Base-by-base conservation (phyloP, 805 yeast species). In the Zygosaccharomyces gambellarensis region DNA sequence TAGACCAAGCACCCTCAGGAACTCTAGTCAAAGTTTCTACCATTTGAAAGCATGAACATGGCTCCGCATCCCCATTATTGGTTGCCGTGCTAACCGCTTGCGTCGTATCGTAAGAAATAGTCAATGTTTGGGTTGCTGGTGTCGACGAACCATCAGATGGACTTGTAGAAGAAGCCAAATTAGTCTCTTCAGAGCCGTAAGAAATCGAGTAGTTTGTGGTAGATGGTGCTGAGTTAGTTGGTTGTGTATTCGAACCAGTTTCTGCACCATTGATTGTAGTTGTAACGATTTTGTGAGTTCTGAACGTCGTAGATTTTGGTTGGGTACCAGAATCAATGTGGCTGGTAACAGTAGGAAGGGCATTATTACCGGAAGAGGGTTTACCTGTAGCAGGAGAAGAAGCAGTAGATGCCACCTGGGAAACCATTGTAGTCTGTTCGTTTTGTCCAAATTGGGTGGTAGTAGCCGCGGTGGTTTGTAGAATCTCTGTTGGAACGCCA, bases 1-100 rank as follows among this genome's bases (percentile, higher is more conserved):
- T 42, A 27, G 45, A 42, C 45, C 45, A 42, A 12, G 29, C 36
- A 30, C 36, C 45, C 21, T 38, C 45, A 14, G 45, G 21, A 2
- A 19, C 19, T 21, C 45, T 42, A 21, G 45, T 42, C 10, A 42
- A 19, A 12, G 45, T 42, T 21, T 42, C 45, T 17, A 42, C 45
- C 14, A 42, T 19, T n/a, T 42, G 22, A 25, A 30, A 29, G 11
- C 45, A 42, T 21, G 45, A 42, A 14, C 45, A 42, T 22, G 45
- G 45, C 7, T 14, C 38, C 9, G 9, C 8, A 7, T 22, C 28
- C 19, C 11, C 45, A 10, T 17, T 27, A 12, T 28, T 27, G n/a
- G 25, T 21, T 30, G 45, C 34, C n/a, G 28, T 34, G 3, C 28
- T 42, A 42, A 25, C 36, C 36, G 36, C 36, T n/a, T 42, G 45